Evolutionary conservation across 139 green algal genomes (phyloP).

Genomic region (Tetraselmis chui): DNA sequence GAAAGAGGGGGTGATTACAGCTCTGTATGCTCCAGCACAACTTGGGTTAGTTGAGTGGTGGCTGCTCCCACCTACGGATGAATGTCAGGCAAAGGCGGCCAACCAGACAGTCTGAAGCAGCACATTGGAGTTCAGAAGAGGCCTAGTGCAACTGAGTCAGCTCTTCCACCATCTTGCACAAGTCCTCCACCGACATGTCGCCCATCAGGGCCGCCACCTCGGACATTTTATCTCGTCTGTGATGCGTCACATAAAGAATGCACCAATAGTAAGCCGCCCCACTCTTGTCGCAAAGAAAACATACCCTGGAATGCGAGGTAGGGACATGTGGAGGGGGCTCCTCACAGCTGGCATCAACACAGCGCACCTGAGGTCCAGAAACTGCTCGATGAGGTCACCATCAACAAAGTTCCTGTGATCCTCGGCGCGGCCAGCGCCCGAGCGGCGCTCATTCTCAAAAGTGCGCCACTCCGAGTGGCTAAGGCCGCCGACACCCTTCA

Average conservation of each 20-base stretch:
- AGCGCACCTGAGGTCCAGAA: slow-evolving; percentile 73
- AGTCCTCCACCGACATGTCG: slow-evolving; percentile 16
- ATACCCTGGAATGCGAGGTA: no score
- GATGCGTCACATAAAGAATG: no score
- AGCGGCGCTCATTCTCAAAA: slow-evolving; percentile 74
- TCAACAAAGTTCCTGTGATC: slow-evolving; percentile 76
- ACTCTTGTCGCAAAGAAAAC: background rate
- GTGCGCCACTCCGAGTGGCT: slow-evolving; percentile 72
- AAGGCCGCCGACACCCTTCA: slow-evolving; percentile 84
- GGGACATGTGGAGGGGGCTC: no score
- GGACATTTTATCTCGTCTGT: slow-evolving; percentile 36
- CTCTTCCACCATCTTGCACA: slow-evolving; percentile 31
- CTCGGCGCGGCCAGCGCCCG: background rate
- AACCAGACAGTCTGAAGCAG: no score
- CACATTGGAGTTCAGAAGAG: no score
- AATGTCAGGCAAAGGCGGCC: no score
- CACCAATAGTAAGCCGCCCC: no score
- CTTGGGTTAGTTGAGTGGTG: no score
- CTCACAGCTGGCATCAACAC: no score
- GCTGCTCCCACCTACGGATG: no score
- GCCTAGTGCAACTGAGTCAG: slow-evolving; percentile 29
- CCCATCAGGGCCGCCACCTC: slow-evolving; percentile 30
- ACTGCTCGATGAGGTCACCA: slow-evolving; percentile 90
- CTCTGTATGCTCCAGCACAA: no score
- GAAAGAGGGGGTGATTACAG: no score